A percentile compares a stretch with the other conserved stretches of the same genome.
phyloP scores from a whole-genome alignment of 352 stramenopile genomes.

The Pseudoperonospora humuli region DNA sequence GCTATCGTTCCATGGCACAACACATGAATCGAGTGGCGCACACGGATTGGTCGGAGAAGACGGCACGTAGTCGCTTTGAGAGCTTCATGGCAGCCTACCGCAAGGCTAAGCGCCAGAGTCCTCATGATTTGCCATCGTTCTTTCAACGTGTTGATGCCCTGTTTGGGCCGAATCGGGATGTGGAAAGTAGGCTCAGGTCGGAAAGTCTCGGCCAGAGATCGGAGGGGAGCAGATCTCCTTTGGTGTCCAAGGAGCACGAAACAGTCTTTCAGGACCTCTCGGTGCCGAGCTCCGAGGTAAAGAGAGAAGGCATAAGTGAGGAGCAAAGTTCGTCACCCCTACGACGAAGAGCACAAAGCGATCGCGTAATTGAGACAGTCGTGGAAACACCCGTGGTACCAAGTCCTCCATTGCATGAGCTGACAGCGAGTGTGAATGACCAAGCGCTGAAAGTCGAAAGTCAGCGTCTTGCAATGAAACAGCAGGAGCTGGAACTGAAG shows the following conservation, averaged over 20 bases:
- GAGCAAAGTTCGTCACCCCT: neutral
- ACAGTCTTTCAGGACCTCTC: constrained; percentile 3
- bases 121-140: neutral
- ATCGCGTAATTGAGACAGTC: neutral
- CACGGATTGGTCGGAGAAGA: constrained; percentile 38
- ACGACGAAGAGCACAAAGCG: neutral
- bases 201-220: constrained; percentile 11
- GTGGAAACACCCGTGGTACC: neutral
- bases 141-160: constrained; percentile 14
- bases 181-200: constrained; percentile 6
- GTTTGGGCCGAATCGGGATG: constrained; percentile 3
- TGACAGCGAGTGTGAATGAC: constrained; percentile 1
- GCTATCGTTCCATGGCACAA: constrained; percentile 40
- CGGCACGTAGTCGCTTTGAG: constrained; percentile 47
- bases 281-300: neutral
- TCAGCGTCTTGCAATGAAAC: constrained; percentile 31
- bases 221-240: constrained; percentile 2
- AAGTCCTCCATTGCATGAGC: constrained; percentile 6
- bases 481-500: constrained; percentile 38
- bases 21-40: constrained; percentile 36
- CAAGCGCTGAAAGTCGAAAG: constrained; percentile 27
- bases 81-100: constrained; percentile 41
- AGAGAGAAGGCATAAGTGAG: neutral
- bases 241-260: constrained; percentile 2
- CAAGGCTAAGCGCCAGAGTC: constrained; percentile 23